Evolutionary conservation across 257 asterid species (phyloP).

Genomic region (Voacanga thouarsii): DNA sequence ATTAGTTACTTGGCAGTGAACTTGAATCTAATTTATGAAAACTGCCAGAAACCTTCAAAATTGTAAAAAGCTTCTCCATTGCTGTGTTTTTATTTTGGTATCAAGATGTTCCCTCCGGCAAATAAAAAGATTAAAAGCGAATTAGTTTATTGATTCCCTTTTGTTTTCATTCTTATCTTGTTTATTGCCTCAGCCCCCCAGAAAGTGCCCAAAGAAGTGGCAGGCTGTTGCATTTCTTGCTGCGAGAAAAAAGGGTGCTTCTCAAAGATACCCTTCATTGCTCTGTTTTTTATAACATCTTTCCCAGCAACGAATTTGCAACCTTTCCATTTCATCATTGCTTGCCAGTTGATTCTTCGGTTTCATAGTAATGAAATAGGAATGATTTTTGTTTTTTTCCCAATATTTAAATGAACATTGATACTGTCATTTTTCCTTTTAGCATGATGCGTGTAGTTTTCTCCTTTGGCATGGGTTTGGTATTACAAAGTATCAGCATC

Average conservation of each 20-base stretch:
- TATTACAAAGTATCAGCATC: neutral
- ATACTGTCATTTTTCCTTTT: neutral
- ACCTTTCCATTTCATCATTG: neutral
- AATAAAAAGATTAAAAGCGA: neutral
- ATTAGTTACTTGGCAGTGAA: neutral
- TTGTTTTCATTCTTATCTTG: neutral
- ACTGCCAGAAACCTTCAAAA: neutral
- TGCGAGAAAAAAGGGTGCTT: neutral
- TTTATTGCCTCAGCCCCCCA: neutral
- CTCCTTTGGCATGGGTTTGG: neutral
- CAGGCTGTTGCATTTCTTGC: neutral
- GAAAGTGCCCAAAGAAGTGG: no score
- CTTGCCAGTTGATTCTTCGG: neutral
- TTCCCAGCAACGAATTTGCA: neutral
- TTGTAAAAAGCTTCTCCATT: neutral
- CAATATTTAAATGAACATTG: neutral
- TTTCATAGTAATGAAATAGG: neutral
- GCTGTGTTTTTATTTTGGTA: neutral
- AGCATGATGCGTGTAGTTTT: neutral
- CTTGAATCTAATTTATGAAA: neutral
- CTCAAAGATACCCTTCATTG: neutral
- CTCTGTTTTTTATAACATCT: neutral
- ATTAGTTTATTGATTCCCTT: neutral
- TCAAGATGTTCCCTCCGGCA: neutral
- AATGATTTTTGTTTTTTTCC: neutral